Evolutionary conservation across 2,329 filamentous ascomycete species (phyloP).

Genomic region (Monosporascus sp.): DNA sequence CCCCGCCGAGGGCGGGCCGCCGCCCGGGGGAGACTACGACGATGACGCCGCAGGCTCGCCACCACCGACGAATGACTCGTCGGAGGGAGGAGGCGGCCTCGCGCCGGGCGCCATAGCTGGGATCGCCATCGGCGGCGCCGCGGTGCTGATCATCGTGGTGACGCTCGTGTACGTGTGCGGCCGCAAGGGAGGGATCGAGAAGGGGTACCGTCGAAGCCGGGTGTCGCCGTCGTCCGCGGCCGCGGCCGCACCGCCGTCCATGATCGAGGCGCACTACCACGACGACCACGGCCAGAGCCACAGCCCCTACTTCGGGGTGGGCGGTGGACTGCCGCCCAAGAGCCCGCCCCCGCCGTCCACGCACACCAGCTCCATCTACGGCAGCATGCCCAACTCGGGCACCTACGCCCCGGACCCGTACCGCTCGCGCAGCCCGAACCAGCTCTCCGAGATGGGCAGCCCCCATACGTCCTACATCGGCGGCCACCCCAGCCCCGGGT

Average conservation of each 20-base stretch:
- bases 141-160: slow-evolving; percentile 38
- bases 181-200: slow-evolving; percentile 33
- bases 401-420: slow-evolving; percentile 6
- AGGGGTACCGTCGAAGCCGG: slow-evolving; percentile 27
- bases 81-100: slow-evolving; percentile 15
- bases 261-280: slow-evolving; percentile 24
- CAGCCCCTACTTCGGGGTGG: neutral
- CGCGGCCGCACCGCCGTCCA: slow-evolving; percentile 12
- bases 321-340: slow-evolving; percentile 1
- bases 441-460: slow-evolving; percentile 10
- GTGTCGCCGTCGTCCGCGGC: neutral
- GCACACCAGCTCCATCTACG: slow-evolving; percentile 2
- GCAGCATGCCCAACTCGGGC: neutral
- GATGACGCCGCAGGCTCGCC: slow-evolving; percentile 10
- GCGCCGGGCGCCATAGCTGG: slow-evolving; percentile 53
- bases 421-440: slow-evolving; percentile 8
- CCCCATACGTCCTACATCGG: slow-evolving; percentile 13
- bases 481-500: slow-evolving; percentile 11
- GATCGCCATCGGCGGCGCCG: slow-evolving; percentile 49
- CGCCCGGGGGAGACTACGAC: slow-evolving; percentile 11
- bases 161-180: slow-evolving; percentile 45
- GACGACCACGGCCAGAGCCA: neutral
- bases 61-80: slow-evolving; percentile 14
- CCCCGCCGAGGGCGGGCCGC: slow-evolving; percentile 36
- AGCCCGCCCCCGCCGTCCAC: slow-evolving; percentile 11